A percentile compares a stretch with the other conserved stretches of the same genome.
Conservation (phyloP, 441 rosid genomes). For the Cnidoscolus chayamansa region DNA sequence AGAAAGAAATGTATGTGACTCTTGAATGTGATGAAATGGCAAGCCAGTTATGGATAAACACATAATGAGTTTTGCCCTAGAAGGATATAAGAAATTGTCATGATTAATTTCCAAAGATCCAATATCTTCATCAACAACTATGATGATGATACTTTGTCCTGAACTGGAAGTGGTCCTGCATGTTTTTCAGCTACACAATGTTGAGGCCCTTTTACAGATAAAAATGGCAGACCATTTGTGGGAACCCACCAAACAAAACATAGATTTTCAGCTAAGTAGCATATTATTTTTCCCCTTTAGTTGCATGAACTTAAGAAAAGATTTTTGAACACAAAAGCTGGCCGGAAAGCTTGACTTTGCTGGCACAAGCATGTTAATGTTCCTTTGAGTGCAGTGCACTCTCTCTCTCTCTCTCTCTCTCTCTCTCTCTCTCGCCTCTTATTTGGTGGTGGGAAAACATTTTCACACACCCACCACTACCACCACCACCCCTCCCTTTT, state of each 20-base stretch:
- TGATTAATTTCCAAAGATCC: conserved; percentile 2
- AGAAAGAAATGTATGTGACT: conserved; percentile 27
- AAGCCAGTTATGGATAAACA: no score
- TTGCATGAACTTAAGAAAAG: conserved; percentile 35
- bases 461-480: conserved; percentile 32
- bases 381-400: conserved; percentile 92
- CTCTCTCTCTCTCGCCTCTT: no score
- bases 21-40: background rate
- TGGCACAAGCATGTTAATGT: conserved; percentile 47
- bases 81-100: no score
- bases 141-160: conserved; percentile 33
- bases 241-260: conserved; percentile 27
- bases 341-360: conserved; percentile 89
- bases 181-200: conserved; percentile 18
- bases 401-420: conserved; percentile 30
- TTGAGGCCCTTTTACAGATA: background rate
- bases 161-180: conserved; percentile 22
- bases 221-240: conserved; percentile 31
- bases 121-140: conserved; percentile 7
- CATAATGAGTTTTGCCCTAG: conserved; percentile 17
- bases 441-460: conserved; percentile 28
- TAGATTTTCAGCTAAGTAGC: background rate
- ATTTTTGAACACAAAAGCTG: conserved; percentile 30
- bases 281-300: background rate
- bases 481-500: conserved; percentile 5